Conservation (phyloP, 1,284 basidiomycete species). For the Ceratorhiza oryzae-sativae region DNA sequence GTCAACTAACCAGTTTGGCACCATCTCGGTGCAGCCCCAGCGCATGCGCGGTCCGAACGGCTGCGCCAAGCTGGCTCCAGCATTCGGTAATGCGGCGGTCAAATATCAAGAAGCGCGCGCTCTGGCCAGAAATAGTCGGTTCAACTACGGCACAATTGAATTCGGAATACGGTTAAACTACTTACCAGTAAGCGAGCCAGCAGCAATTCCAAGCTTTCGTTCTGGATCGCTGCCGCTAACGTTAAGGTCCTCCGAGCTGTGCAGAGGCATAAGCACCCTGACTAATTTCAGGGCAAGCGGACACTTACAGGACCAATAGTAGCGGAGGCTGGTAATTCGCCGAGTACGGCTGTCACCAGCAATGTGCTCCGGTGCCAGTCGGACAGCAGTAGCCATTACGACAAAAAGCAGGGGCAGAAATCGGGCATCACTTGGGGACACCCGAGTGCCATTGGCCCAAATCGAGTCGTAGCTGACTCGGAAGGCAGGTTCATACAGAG, state of each 20-base stretch:
- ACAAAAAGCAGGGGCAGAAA: constrained; percentile 92
- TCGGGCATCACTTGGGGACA: constrained; percentile 83
- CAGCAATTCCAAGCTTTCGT: constrained; percentile 89
- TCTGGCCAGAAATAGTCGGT: constrained; percentile 57
- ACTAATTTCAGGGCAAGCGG: not conserved
- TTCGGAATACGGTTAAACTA: constrained; percentile 46
- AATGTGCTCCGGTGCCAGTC: constrained; percentile 84
- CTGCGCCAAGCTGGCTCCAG: constrained; percentile 94
- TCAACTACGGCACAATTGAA: not conserved
- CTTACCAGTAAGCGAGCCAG: constrained; percentile 80
- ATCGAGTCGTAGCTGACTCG: constrained; percentile 81
- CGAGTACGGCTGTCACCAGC: constrained; percentile 78
- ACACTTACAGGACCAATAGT: constrained; percentile 91
- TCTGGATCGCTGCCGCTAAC: constrained; percentile 88
- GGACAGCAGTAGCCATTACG: constrained; percentile 87
- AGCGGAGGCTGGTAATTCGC: constrained; percentile 80
- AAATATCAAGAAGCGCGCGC: constrained; percentile 89
- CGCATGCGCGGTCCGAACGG: constrained; percentile 91
- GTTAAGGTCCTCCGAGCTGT: constrained; percentile 83
- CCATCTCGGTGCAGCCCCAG: constrained; percentile 93
- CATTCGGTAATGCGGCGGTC: constrained; percentile 90
- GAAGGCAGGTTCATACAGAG: constrained; percentile 87
- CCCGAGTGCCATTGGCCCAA: constrained; percentile 72
- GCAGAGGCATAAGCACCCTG: constrained; percentile 36
- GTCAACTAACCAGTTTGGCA: constrained; percentile 71